Evolutionary conservation across 2,329 filamentous ascomycete genomes (phyloP), one percentile per base, ranked within the genome.

Genomic region (Aspergillus hortae): DNA sequence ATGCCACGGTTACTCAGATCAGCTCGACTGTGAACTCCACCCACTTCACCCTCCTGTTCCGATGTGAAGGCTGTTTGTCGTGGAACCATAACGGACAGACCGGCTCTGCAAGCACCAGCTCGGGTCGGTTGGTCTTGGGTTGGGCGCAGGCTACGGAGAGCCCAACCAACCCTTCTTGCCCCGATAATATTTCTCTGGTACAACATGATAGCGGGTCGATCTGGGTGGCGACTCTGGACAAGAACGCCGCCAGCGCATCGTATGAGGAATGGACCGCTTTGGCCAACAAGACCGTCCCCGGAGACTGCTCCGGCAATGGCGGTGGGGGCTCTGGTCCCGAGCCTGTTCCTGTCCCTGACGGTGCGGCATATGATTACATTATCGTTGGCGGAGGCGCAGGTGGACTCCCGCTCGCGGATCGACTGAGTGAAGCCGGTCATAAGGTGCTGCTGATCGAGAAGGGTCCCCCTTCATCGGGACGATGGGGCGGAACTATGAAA

Each of bases 361-460:
- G 49, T 4, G 33, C 17, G 17, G 19, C 42, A 4, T 63, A 56
- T 27, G 71, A 79, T 61, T 74, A 77, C 66, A 74, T 77, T 55
- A 64, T 79, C 36, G 70, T 79, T 35, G 73, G 77, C 44, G 68
- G 68, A 40, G 73, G 76, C 57, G 70, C 77, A 53, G 69, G 74
- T 59, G 79, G 79, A 46, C 77, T 86, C 38, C 83, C 84, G 1
- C 67, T 80, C 12, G 78, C 60, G 19, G 82, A 85, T 67, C 80
- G 80, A 62, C 78, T 88, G 25, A 84, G 82, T 30, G 82, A 86
- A 65, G 76, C 81, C 47, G 84, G 85, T 52, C 80, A 86, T 56
- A 85, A 77, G 23, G 85, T 88, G 4, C 72, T 89, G 9, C 76
- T 89, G 14, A 77, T 85, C 35, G 82, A 85, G 66, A 80, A 82